These are phyloP conservation scores for Boletus vermiculosoides DNA, from an alignment of 768 basidiomycete genomes.

Conservation along the genomic window DNA sequence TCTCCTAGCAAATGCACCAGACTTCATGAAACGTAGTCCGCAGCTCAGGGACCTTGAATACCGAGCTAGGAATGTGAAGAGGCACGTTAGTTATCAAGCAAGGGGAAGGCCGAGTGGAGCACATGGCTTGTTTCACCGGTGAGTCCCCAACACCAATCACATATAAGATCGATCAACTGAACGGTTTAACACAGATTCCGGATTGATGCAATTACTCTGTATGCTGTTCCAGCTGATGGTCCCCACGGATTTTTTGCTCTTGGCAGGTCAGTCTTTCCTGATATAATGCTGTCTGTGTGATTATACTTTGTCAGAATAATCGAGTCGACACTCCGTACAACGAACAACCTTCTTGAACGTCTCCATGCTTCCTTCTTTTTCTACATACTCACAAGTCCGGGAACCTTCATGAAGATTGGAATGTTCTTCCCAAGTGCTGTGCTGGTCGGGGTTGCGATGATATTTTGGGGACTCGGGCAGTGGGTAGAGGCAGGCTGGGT, in stretches of 20 bases:
- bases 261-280: conserved; percentile 60
- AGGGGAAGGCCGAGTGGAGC: conserved; percentile 81
- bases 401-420: conserved; percentile 84
- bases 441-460: conserved; percentile 79
- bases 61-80: conserved; percentile 63
- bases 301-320: conserved; percentile 50
- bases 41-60: conserved; percentile 52
- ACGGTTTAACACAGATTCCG: conserved; percentile 59
- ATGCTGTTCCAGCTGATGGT: conserved; percentile 80
- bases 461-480: conserved; percentile 73
- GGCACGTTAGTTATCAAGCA: conserved; percentile 73
- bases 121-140: conserved; percentile 90
- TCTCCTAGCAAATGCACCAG: conserved; percentile 46
- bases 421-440: conserved; percentile 87
- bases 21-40: conserved; percentile 38
- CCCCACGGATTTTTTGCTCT: conserved; percentile 96
- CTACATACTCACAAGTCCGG: conserved; percentile 61
- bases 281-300: background rate
- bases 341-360: conserved; percentile 93
- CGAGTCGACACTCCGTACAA: conserved; percentile 85
- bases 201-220: conserved; percentile 92
- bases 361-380: conserved; percentile 98
- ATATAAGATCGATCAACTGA: background rate
- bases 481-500: conserved; percentile 72
- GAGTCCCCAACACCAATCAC: conserved; percentile 23